These are phyloP conservation scores for Forsythia suspensa DNA, from an alignment of 257 asterid species.

Conservation along the genomic window DNA sequence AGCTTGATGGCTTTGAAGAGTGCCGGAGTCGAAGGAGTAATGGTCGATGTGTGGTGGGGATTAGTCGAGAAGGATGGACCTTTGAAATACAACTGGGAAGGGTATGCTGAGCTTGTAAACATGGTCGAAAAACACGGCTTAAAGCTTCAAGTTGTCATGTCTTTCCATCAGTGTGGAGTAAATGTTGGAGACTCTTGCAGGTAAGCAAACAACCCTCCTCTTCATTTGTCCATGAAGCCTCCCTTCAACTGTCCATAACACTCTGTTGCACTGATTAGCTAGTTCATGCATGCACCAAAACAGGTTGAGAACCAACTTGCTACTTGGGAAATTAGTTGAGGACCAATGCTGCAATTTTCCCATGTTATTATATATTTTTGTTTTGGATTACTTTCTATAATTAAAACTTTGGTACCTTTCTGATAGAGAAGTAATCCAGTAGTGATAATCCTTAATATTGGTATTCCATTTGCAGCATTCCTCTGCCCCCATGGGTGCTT, in stretches of 20 bases:
- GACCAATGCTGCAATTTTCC: neutral
- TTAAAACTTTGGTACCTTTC: neutral
- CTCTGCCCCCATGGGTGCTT: slow-evolving; percentile 95
- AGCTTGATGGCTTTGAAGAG: slow-evolving; percentile 86
- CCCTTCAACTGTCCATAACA: neutral
- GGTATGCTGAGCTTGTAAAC: slow-evolving; percentile 74
- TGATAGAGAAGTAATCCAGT: neutral
- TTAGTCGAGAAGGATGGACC: slow-evolving; percentile 94
- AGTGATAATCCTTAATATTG: neutral
- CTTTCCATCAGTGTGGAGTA: slow-evolving; percentile 95
- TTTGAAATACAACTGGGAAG: slow-evolving; percentile 82
- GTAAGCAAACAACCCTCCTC: slow-evolving; percentile 28
- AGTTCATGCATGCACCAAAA: no score
- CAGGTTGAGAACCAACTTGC: neutral
- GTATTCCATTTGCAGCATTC: slow-evolving; percentile 56
- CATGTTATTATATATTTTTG: neutral
- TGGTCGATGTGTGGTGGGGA: slow-evolving; percentile 99
- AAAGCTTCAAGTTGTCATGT: slow-evolving; percentile 92
- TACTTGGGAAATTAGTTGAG: neutral
- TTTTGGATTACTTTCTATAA: no score
- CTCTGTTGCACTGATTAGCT: no score
- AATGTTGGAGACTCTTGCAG: slow-evolving; percentile 94
- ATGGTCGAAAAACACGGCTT: slow-evolving; percentile 70
- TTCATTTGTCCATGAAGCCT: neutral
- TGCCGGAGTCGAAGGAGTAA: slow-evolving; percentile 87